Conservation (phyloP, 2,329 filamentous ascomycete genomes). For the Coniochaeta sp. region DNA sequence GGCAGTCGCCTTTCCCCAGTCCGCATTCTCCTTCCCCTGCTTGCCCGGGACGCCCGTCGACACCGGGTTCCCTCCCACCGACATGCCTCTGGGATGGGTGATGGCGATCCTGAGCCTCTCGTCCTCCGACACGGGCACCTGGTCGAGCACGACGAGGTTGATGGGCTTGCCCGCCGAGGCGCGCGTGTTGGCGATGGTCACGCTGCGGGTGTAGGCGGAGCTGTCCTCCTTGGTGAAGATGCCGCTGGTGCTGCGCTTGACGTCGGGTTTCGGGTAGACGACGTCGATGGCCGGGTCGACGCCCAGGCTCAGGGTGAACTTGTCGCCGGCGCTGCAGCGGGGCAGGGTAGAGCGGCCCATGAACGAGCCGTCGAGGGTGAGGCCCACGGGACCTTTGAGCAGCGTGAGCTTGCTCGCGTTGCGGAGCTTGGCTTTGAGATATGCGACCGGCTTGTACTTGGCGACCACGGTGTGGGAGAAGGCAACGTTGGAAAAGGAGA, state of each 20-base stretch:
- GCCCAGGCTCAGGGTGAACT: constrained; percentile 48
- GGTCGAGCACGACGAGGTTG: constrained; percentile 47
- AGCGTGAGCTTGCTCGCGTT: constrained; percentile 51
- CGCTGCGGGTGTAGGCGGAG: constrained; percentile 38
- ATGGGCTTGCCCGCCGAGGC: constrained; percentile 26
- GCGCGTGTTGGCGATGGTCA: constrained; percentile 45
- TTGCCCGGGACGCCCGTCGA: constrained; percentile 10
- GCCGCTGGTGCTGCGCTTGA: constrained; percentile 41
- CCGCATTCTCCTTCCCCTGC: constrained; percentile 23
- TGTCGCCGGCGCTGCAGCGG: constrained; percentile 46
- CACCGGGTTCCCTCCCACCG: constrained; percentile 21
- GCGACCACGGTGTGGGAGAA: constrained; percentile 53
- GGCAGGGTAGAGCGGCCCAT: constrained; percentile 49
- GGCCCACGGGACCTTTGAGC: constrained; percentile 44
- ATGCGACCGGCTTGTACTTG: constrained; percentile 53
- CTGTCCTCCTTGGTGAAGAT: constrained; percentile 47
- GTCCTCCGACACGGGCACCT: constrained; percentile 55
- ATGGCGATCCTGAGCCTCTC: constrained; percentile 47
- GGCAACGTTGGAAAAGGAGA: constrained; percentile 39
- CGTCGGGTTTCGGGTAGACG: constrained; percentile 47
- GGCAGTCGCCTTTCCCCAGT: constrained; percentile 49
- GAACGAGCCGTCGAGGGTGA: constrained; percentile 58
- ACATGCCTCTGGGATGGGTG: constrained; percentile 38
- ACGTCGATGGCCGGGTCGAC: constrained; percentile 51
- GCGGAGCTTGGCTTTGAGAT: constrained; percentile 48